phyloP scores from a whole-genome alignment of 306 rosid species.

The Prunus persica region Prunus_persica_NCBIv2 NC_034016.1:17451501-17452000 shows the following conservation, averaged over 20 bases:
- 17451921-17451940: slow-evolving; percentile 83
- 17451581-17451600: slow-evolving; percentile 50
- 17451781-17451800: slow-evolving; percentile 60
- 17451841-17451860: not conserved
- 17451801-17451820: slow-evolving; percentile 87
- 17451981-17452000: slow-evolving; percentile 40
- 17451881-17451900: not conserved
- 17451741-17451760: slow-evolving; percentile 9
- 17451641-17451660: slow-evolving; percentile 38
- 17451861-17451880: not conserved
- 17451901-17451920: slow-evolving; percentile 14
- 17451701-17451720: not conserved
- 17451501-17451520: no score
- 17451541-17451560: slow-evolving; percentile 10
- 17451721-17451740: not conserved
- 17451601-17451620: slow-evolving; percentile 71
- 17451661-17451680: slow-evolving; percentile 2
- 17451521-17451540: no score
- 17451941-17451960: slow-evolving; percentile 41
- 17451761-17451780: slow-evolving; percentile 26
- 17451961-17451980: slow-evolving; percentile 54
- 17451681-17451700: not conserved
- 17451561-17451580: slow-evolving; percentile 75
- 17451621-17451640: slow-evolving; percentile 58
- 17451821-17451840: not conserved